Percentiles rank a stretch among this genome's conserved stretches.
These are phyloP conservation scores for Pseudocercospora musae DNA, from an alignment of 2,329 filamentous ascomycete species.

Conservation along the genomic window DNA sequence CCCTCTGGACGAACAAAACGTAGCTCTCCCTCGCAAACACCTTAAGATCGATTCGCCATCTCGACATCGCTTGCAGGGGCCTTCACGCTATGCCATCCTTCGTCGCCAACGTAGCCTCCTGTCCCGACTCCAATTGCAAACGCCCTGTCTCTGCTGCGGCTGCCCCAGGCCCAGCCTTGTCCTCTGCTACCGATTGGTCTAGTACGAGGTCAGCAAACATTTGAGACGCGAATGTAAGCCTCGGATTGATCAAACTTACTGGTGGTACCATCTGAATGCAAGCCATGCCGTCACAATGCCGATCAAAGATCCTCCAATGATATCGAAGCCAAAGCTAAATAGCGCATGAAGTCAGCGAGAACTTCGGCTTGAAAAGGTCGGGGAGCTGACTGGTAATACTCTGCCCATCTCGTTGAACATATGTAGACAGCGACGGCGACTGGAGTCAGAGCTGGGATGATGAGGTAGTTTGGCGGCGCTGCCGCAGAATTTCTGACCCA, in stretches of 20 bases:
- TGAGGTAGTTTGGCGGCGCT: constrained; percentile 75
- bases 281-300: constrained; percentile 69
- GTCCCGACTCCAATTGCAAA: constrained; percentile 72
- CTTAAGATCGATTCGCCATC: not conserved
- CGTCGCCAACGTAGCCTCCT: constrained; percentile 46
- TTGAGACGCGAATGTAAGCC: not conserved
- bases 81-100: constrained; percentile 41
- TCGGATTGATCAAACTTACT: constrained; percentile 35
- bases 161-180: constrained; percentile 86
- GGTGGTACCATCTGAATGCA: constrained; percentile 80
- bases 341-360: not conserved
- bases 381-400: constrained; percentile 64
- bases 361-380: not conserved
- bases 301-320: constrained; percentile 78
- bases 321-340: constrained; percentile 73
- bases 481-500: constrained; percentile 64
- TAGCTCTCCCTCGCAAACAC: not conserved
- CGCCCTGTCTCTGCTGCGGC: constrained; percentile 65
- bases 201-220: not conserved
- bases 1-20: not conserved
- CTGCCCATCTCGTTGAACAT: constrained; percentile 76
- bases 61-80: constrained; percentile 2
- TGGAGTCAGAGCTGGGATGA: constrained; percentile 20
- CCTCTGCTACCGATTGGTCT: constrained; percentile 64
- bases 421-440: constrained; percentile 23